phyloP scores from a whole-genome alignment of 2,329 filamentous ascomycete genomes.

The Ophiostoma novo-ulmi region DNA sequence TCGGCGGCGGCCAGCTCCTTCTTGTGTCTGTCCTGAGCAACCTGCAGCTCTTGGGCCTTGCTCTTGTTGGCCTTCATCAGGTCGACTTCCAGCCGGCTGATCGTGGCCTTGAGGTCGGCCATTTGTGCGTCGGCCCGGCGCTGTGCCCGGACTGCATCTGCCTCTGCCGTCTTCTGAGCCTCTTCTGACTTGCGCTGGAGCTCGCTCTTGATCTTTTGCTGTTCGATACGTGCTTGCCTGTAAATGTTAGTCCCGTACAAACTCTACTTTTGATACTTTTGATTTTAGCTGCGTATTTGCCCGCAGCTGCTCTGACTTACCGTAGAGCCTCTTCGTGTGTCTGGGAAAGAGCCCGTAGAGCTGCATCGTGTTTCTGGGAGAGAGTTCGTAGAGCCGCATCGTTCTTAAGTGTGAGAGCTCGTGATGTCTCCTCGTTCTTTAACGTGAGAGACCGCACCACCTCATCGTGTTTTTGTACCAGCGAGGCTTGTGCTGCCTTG shows the following conservation, averaged over 20 bases:
- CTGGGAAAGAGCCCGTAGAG: conserved; percentile 38
- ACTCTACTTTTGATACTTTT: too few species aligned
- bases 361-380: conserved; percentile 61
- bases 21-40: conserved; percentile 47
- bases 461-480: conserved; percentile 62
- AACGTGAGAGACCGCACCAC: background rate
- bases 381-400: background rate
- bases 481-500: conserved; percentile 32
- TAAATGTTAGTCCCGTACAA: background rate
- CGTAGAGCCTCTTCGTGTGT: conserved; percentile 42
- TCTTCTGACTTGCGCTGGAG: conserved; percentile 34
- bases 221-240: conserved; percentile 30
- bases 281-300: too few species aligned
- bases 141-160: conserved; percentile 46
- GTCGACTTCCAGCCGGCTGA: conserved; percentile 58
- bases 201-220: conserved; percentile 23
- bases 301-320: conserved; percentile 15
- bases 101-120: conserved; percentile 56
- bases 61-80: conserved; percentile 58
- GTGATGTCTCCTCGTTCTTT: conserved; percentile 41
- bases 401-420: conserved; percentile 7
- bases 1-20: conserved; percentile 36
- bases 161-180: conserved; percentile 44
- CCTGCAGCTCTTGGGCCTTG: conserved; percentile 55
- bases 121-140: conserved; percentile 55